Base-by-base conservation (phyloP, 148 eudicot genomes). In the Chenopodium album region DNA sequence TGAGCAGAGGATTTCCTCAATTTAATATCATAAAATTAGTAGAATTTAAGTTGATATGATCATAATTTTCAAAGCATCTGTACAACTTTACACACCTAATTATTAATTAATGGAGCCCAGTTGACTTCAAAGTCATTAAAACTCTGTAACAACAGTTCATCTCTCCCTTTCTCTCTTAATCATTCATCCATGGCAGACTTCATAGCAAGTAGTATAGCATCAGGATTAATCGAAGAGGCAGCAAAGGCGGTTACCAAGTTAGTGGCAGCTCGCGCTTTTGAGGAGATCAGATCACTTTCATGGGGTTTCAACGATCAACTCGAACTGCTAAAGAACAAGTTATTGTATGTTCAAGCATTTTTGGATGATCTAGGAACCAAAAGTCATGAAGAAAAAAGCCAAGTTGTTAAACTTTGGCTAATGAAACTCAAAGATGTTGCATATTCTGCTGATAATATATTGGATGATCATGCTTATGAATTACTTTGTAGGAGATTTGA, bases 391-490 rank as follows among this genome's bases (percentile, higher is more conserved):
- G 41, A 78, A 16, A 23, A 65, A 22, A 78, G 73, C 20, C 10
- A 2, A 0, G n/a, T 12, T 70, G 73, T 65, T 1, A 46, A 78
- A 6, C 23, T 2, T 28, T 78, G 73, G 80, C 80, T 78, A 12
- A 2, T 65, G 14, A 14, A 44, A 26, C 31, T 78, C 41, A 46
- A 78, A 67, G 71, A 65, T 46, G 80, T 47, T 14, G 72, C 72
- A n/a, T 46, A 78, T 23, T 46, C 12, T 44, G 80, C 80, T 16
- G 80, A 78, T 8, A 29, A 78, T 65, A 26, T 78, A 41, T 22
- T 78, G 72, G 80, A 78, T 78, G 80, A 78, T 46, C 44, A 65
- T 47, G 60, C 80, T 48, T 78, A 78, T 28, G 72, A 46, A 65
- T 14, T 26, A 22, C 44, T 65, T 2, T 41, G 80, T 17, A 78